Evolutionary conservation across 768 basidiomycete species (phyloP), one percentile per base, ranked within the genome.

Genomic region (Hortiboletus campestris): DNA sequence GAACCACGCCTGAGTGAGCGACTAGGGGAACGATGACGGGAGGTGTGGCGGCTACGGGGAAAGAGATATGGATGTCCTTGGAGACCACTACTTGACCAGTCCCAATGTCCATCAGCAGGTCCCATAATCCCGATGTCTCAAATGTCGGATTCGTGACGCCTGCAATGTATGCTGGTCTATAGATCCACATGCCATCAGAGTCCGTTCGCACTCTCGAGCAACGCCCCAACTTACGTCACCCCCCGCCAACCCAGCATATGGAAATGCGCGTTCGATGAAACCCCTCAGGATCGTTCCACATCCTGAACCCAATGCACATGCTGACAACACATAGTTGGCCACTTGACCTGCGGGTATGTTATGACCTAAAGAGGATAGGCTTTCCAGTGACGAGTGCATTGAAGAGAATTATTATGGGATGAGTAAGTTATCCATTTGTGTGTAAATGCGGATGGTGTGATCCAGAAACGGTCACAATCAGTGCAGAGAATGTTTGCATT

Each of bases 91-190:
- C 91, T 36, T 84, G 85, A 11, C 92, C 92, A 0, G 85, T 84
- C 46, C 91, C 88, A 58, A 98, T 85, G 67, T 98, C 94, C 70
- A 96, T 90, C 39, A 98, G 77, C 9, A 99, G 76, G 70, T 99
- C 97, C 97, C 97, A 99, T 13, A 83, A 80, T 0, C 86, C 84
- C 0, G 88, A 82, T 1, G 88, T 78, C 65, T 96, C 93, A 72
- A 98, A 98, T 43, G 97, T 94, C 2, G 95, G 97, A 65, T 99
- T 99, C 1, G 92, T 95, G 3, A 98, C 96, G 1, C 97, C 97
- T 11, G 95, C 97, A 49, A 99, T 94, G 67, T 88, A 99, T 13
- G 92, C 96, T 5, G 90, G 86, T 38, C 93, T 94, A 60, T 38
- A 36, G 6, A 48, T 13, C n/a, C 44, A 59, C 10, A 36, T 35